These are phyloP conservation scores for Eugenia klotzschiana DNA, from an alignment of 441 rosid species.

Conservation along the genomic window DNA sequence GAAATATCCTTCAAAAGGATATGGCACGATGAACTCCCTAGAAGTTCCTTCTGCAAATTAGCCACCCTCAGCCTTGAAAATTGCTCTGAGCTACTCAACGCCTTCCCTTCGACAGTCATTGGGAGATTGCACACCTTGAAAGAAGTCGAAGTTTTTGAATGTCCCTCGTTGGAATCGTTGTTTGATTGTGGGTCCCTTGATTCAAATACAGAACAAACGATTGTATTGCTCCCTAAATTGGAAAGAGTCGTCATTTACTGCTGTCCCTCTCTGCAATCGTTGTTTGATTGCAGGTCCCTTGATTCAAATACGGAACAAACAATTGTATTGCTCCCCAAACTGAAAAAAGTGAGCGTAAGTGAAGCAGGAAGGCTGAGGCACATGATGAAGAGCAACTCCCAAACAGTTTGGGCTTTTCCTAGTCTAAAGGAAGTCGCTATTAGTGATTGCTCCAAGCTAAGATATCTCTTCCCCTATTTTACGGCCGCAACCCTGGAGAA, in stretches of 20 bases:
- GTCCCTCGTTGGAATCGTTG: not conserved
- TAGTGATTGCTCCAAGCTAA: fast-evolving
- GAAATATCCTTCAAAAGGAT: too few relatives aligned
- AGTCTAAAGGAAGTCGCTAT: fast-evolving
- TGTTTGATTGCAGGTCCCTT: not conserved
- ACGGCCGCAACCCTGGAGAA: not conserved
- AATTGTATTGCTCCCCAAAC: not conserved
- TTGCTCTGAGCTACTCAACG: not conserved
- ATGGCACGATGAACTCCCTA: not conserved
- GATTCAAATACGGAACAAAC: not conserved
- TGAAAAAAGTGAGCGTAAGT: fast-evolving
- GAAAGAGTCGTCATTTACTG: fast-evolving
- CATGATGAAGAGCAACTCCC: not conserved
- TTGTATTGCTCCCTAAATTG: not conserved
- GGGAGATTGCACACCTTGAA: not conserved
- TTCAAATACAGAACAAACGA: too few relatives aligned
- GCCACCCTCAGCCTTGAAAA: not conserved
- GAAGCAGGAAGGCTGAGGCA: not conserved
- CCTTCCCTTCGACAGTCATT: not conserved
- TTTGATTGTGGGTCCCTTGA: not conserved
- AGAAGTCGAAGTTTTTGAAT: fast-evolving
- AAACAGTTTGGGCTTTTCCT: not conserved
- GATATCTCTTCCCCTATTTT: not conserved
- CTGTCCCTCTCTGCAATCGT: not conserved
- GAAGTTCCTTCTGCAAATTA: too few relatives aligned